Percentiles rank a stretch among this genome's conserved stretches.
Conservation (phyloP, 176 grass and related monocot species). For the Oryza brachyantha region DNA sequence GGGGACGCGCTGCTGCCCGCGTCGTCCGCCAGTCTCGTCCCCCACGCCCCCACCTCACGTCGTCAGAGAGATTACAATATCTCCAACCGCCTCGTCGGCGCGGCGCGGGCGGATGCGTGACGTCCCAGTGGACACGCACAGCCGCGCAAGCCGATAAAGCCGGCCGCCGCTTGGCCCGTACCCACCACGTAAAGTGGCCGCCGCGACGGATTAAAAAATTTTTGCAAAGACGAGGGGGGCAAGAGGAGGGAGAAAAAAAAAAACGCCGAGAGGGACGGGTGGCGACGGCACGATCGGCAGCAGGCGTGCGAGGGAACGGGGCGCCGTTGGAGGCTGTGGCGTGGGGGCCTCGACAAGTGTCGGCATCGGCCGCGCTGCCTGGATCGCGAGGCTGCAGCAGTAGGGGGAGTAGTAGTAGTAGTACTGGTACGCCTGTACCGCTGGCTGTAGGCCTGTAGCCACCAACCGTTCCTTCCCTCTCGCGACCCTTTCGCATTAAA, state of each 20-base stretch:
- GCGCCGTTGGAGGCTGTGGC: neutral
- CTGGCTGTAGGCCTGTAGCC: neutral
- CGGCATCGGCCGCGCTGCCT: slow-evolving; percentile 24
- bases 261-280: slow-evolving; percentile 17
- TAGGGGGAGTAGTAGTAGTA: no score
- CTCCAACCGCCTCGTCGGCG: slow-evolving; percentile 45
- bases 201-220: neutral
- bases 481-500: slow-evolving; percentile 1
- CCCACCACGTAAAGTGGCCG: slow-evolving; percentile 51
- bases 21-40: neutral
- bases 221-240: no score
- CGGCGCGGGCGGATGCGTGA: slow-evolving; percentile 1
- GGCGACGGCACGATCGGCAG: slow-evolving; percentile 31
- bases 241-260: neutral
- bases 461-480: slow-evolving; percentile 15
- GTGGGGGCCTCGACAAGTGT: slow-evolving; percentile 30
- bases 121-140: neutral
- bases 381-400: neutral
- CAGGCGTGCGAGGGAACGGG: neutral
- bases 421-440: neutral
- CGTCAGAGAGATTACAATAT: neutral
- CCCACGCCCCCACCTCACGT: neutral
- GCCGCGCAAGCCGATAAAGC: slow-evolving; percentile 24
- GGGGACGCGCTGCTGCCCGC: neutral
- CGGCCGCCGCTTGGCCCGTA: slow-evolving; percentile 31